Evolutionary conservation across 2,329 filamentous ascomycete species (phyloP).

Genomic region (Fusarium nurragi): DNA sequence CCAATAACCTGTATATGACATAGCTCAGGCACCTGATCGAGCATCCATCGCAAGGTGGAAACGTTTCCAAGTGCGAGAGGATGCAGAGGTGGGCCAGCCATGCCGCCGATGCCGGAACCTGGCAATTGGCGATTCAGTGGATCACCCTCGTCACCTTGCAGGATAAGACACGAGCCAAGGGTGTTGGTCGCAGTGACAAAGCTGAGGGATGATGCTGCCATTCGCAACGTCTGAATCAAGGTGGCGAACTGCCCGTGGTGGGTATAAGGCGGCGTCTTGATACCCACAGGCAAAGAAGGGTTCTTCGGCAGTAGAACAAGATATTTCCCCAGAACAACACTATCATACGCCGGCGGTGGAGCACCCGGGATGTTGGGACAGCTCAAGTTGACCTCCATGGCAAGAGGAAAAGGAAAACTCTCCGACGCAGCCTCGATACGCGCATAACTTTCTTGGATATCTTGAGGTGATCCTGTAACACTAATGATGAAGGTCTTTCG

Average conservation of each 20-base stretch:
- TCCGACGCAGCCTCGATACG: conserved; percentile 54
- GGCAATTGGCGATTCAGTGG: conserved; percentile 57
- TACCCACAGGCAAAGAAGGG: conserved; percentile 59
- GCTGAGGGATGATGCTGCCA: conserved; percentile 53
- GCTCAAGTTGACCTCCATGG: conserved; percentile 80
- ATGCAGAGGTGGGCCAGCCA: conserved; percentile 78
- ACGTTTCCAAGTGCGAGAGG: conserved; percentile 81
- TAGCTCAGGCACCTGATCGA: conserved; percentile 62
- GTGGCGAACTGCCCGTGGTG: conserved; percentile 71
- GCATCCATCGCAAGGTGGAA: conserved; percentile 67
- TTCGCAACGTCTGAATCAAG: conserved; percentile 62
- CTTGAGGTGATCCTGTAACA: conserved; percentile 70
- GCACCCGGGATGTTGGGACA: conserved; percentile 78
- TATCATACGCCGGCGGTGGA: conserved; percentile 76
- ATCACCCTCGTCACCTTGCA: conserved; percentile 47
- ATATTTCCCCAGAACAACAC: conserved; percentile 62
- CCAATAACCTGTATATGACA: conserved; percentile 72
- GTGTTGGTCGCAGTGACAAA: conserved; percentile 81
- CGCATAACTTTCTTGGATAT: conserved; percentile 66
- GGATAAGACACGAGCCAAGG: conserved; percentile 72
- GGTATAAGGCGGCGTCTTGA: conserved; percentile 83
- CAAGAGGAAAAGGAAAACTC: conserved; percentile 60
- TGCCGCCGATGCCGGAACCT: conserved; percentile 70
- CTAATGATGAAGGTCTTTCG: conserved; percentile 74
- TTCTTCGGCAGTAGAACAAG: conserved; percentile 57